Evolutionary conservation across 768 basidiomycete species (phyloP), one percentile per base, ranked within the genome.

Genomic region (Calvatia gigantea): DNA sequence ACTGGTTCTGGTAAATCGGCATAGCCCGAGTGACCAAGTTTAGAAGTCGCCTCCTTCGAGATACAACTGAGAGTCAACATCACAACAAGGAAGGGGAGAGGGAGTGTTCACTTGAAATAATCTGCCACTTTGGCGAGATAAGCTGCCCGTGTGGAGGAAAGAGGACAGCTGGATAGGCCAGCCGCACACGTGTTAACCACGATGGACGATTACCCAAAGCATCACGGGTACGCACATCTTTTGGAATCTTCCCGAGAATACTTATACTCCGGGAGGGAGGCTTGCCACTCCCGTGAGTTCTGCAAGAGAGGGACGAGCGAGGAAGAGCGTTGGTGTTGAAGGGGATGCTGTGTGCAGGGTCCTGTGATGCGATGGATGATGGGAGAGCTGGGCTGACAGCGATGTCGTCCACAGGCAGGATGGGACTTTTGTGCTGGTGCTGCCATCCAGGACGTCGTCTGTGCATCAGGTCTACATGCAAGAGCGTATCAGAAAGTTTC

Each of bases 131-230:
- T 64, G 67, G 59, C 62, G 64, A 58, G 71, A 66, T 44, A 61
- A 59, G 62, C 71, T 73, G 68, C 72, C 71, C 65, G 74, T 73
- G 67, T 68, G 72, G 63, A 75, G 68, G 63, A 73, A 63, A 59
- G 73, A 66, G 55, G 75, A 72, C 63, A 75, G 68, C 74, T 75
- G 63, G 56, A 58, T 54, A 60, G 35, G 62, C 57, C 62, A 54
- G 67, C 57, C 49, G 60, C 66, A 74, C 79, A 82, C 78, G 78
- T 80, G 79, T 78, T 75, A 72, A 72, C 71, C 70, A 75, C 73
- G 66, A 59, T 57, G 57, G 54, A 55, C 50, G 60, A 54, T 39
- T 44, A 54, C 54, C 29, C 51, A 55, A 59, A 62, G 60, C 29
- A 44, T 25, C 51, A 56, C 56, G 56, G n/a, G 54, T 56, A 65